Base-by-base conservation (phyloP, 2,329 filamentous ascomycete species). In the Furcasterigmium furcatum region DNA sequence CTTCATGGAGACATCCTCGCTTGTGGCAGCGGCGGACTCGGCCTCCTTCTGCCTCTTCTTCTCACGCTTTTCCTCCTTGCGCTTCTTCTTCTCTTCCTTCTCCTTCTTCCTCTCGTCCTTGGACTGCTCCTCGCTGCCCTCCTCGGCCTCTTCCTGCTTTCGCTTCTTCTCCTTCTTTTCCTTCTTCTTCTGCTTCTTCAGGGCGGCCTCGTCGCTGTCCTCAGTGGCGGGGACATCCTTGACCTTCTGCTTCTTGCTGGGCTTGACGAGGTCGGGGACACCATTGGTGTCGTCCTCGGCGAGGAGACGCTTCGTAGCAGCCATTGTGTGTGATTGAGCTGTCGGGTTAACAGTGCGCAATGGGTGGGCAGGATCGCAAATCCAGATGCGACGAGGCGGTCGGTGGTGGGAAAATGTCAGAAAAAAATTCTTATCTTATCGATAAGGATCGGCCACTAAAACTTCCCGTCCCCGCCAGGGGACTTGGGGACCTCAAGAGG, bases 181-280 rank as follows among this genome's bases (percentile, higher is more conserved):
- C 57, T 70, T 70, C 56, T 72, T 69, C 53, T 65, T 67, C 52
- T 67, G 62, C 58, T 68, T 66, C 63, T 72, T 71, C 52, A 65
- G 39, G 24, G 47, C 41, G 4, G 46, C 46, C 9, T 46, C 44
- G 29, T 45, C 50, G n/a, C 30, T 47, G 14, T 48, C 46, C 30
- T 51, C 51, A 44, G 44, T 38, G 38, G 56, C 51, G 36, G 60
- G 53, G 41, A 53, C 52, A 42, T 58, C 54, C 48, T 56, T 54
- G 47, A 65, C 54, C 60, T 71, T 71, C 48, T 61, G 59, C 58
- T 71, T 71, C 58, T 71, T 71, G 51, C 56, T 59, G 13, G 67
- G 65, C 20, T 64, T 60, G 20, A 55, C 51, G 10, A 53, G 45
- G 32, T 57, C 54, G 29, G 36, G 29, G 46, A 49, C 52, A 42